Percentiles rank a stretch among this genome's conserved stretches.
Evolutionary conservation across 1,284 basidiomycete genomes (phyloP).

Genomic region (Tausonia pullulans): DNA sequence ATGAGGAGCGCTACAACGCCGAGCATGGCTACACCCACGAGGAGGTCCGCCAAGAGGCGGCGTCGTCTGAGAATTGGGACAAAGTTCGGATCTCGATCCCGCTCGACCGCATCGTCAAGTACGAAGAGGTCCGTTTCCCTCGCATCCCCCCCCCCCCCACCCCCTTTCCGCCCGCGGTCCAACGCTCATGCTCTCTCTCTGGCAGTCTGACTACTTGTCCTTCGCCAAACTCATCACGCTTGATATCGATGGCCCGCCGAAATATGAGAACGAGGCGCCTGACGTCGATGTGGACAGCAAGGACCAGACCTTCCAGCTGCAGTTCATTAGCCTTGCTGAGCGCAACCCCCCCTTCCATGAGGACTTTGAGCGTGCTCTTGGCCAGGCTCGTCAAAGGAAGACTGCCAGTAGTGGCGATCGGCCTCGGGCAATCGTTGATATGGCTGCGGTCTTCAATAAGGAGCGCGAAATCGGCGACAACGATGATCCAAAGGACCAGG

Average conservation of each 20-base stretch:
- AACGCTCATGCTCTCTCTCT: too few relatives aligned
- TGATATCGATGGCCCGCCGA: neutral
- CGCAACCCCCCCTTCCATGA: too few relatives aligned
- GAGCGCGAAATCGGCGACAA: conserved; percentile 22
- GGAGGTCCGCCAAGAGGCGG: too few relatives aligned
- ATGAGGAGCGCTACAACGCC: too few relatives aligned
- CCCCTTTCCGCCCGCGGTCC: neutral
- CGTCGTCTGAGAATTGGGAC: conserved; percentile 29
- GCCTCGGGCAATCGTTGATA: neutral
- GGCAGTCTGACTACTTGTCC: neutral
- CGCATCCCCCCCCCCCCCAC: neutral
- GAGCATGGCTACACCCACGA: too few relatives aligned
- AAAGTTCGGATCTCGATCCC: conserved; percentile 49
- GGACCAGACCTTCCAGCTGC: too few relatives aligned
- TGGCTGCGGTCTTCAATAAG: conserved; percentile 10
- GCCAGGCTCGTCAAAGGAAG: too few relatives aligned
- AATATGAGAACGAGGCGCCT: neutral
- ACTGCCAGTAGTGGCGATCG: too few relatives aligned
- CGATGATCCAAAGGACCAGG: conserved; percentile 18
- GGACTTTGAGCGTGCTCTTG: too few relatives aligned
- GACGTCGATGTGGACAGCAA: neutral
- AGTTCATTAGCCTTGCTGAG: too few relatives aligned
- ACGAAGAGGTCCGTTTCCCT: neutral
- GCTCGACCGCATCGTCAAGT: conserved; percentile 38
- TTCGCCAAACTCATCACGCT: neutral